Percentiles rank a stretch among this genome's conserved stretches.
These are phyloP conservation scores for Saccharum spontaneum DNA, from an alignment of 176 grass and related monocot species.

Conservation along the genomic window DNA sequence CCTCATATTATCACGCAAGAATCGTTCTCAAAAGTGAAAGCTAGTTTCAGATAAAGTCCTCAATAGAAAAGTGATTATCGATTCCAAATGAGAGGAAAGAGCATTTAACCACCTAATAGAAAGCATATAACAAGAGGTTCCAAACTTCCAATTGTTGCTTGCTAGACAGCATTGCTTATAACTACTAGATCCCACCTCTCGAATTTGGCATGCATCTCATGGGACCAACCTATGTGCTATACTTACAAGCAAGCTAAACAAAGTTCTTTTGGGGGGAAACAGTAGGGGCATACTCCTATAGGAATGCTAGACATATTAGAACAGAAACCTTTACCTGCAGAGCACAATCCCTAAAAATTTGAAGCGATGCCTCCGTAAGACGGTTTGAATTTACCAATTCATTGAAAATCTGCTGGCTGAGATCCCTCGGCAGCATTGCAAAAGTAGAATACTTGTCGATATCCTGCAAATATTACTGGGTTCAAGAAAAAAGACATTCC, in stretches of 20 bases:
- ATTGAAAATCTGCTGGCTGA: conserved; percentile 94
- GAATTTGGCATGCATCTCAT: neutral
- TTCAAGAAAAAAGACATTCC: conserved; percentile 7
- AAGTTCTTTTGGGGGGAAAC: neutral
- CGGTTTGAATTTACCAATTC: conserved; percentile 58
- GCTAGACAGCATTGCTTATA: neutral
- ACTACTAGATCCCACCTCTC: neutral
- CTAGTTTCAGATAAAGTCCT: neutral
- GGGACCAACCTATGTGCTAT: neutral
- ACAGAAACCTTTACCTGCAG: conserved; percentile 55
- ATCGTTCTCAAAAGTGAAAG: neutral
- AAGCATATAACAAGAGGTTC: neutral
- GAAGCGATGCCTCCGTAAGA: conserved; percentile 63
- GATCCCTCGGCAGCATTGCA: conserved; percentile 76
- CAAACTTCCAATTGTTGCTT: neutral
- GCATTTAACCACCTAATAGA: neutral
- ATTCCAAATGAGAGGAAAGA: neutral
- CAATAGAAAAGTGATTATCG: neutral
- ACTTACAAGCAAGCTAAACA: neutral
- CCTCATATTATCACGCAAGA: neutral
- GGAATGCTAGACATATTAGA: neutral
- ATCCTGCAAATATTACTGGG: conserved; percentile 53
- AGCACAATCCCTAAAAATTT: conserved; percentile 76
- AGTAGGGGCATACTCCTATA: neutral
- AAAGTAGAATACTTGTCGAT: conserved; percentile 75